A percentile compares a stretch with the other conserved stretches of the same genome.
Evolutionary conservation across 2,329 filamentous ascomycete species (phyloP).

Genomic region (Albifimbria verrucaria): DNA sequence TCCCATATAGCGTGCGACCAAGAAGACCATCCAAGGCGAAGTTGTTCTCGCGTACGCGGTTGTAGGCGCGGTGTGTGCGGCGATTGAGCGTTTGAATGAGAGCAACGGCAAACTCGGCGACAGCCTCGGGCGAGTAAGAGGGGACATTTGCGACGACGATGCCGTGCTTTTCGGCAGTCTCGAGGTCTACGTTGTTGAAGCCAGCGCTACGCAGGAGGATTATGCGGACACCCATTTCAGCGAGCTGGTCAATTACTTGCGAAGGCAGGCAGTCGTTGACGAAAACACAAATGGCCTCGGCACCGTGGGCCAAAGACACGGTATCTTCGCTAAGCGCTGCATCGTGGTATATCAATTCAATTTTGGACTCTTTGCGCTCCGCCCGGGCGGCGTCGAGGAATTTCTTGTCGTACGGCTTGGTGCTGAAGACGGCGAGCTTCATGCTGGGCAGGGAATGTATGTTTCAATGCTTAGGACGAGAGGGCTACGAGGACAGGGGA

Average conservation of each 20-base stretch:
- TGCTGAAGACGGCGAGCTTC: constrained; percentile 62
- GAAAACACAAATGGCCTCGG: constrained; percentile 62
- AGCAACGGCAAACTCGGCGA: constrained; percentile 67
- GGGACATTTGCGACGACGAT: constrained; percentile 65
- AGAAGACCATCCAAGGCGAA: constrained; percentile 64
- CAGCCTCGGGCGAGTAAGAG: constrained; percentile 65
- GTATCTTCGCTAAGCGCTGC: constrained; percentile 55
- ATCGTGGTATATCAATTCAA: constrained; percentile 55
- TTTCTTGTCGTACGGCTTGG: constrained; percentile 60
- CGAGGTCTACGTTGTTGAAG: constrained; percentile 65
- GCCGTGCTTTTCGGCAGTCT: constrained; percentile 48
- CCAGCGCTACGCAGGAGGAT: constrained; percentile 66
- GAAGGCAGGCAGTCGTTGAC: constrained; percentile 60
- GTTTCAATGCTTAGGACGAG: not conserved
- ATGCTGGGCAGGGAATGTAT: constrained; percentile 26
- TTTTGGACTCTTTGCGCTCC: constrained; percentile 26
- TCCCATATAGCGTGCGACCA: constrained; percentile 58
- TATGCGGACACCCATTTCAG: constrained; percentile 48
- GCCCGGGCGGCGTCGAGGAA: constrained; percentile 45
- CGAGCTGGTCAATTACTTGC: constrained; percentile 48
- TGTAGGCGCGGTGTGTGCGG: constrained; percentile 65
- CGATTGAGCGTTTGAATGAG: constrained; percentile 66
- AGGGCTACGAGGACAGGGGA: too few relatives aligned
- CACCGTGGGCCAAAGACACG: constrained; percentile 47
- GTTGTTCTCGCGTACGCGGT: constrained; percentile 65